Conservation (phyloP, 148 eudicot genomes). For the Fagopyrum homotropicum region DNA sequence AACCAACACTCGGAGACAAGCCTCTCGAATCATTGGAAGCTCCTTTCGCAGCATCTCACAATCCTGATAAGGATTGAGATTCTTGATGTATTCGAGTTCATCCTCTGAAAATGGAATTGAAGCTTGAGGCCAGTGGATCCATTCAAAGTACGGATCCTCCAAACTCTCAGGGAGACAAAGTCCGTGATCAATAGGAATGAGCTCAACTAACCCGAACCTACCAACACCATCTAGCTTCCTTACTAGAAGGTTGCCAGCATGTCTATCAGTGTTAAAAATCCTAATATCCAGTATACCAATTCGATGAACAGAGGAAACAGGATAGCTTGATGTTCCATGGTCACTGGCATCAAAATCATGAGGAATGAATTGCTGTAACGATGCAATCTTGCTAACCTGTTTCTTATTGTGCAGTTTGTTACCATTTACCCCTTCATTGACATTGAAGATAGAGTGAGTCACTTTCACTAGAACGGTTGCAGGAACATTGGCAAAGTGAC, state of each 20-base stretch:
- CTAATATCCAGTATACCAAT: conserved; percentile 90
- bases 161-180: conserved; percentile 90
- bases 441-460: conserved; percentile 78
- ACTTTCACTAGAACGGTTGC: conserved; percentile 88
- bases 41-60: conserved; percentile 63
- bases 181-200: conserved; percentile 93
- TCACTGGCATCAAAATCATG: conserved; percentile 99
- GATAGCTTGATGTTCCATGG: conserved; percentile 88
- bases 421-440: conserved; percentile 61
- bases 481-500: conserved; percentile 80
- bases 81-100: conserved; percentile 71
- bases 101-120: conserved; percentile 95
- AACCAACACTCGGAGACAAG: conserved; percentile 67
- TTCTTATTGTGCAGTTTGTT: conserved; percentile 45
- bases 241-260: conserved; percentile 85
- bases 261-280: conserved; percentile 91
- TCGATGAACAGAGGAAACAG: conserved; percentile 82
- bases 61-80: conserved; percentile 60
- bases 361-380: conserved; percentile 72
- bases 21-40: conserved; percentile 97
- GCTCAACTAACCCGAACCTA: conserved; percentile 81
- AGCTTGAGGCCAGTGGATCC: conserved; percentile 99
- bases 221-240: conserved; percentile 70
- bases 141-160: conserved; percentile 97
- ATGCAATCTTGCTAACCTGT: conserved; percentile 81